Evolutionary conservation across 2,329 filamentous ascomycete species (phyloP), one percentile per base, ranked within the genome.

Genomic region (Fusarium irregulare): DNA sequence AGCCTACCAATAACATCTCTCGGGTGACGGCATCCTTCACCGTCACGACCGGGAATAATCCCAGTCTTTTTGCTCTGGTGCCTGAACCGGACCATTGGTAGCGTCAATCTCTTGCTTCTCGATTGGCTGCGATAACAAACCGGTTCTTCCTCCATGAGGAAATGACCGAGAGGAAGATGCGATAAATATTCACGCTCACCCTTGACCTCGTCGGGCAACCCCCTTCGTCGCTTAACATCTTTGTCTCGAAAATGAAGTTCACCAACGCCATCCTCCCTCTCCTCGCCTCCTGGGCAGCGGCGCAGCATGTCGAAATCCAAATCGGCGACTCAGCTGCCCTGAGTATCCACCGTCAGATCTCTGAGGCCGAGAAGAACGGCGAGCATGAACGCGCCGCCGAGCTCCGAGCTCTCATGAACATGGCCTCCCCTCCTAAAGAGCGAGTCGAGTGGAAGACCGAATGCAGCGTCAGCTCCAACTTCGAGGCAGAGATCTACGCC

Each of bases 401-500:
- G 18, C 27, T 69, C 7, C 18, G 28, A 32, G n/a, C 50, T 4
- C 50, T 50, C 4, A 30, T 59, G 4, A 23, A 28, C 16, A 23
- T 14, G 8, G n/a, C 37, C 3, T 25, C 57, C 6, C 16, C 27
- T 2, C 14, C n/a, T 7, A 9, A 50, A 7, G 53, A 49, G 0
- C 12, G 13, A 3, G 7, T 9, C 1, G 37, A 37, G 2, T 70
- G 67, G 63, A 37, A 56, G 7, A 58, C 44, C 13, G 63, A 71
- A 13, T 71, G 66, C 32, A 41, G 40, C 4, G 41, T 64, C 4
- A 70, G 41, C 16, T 50, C 58, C 11, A 46, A 34, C 4, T 50
- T 70, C 5, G 45, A 71, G 7, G 66, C 55, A 4, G 58, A 70
- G 41, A 67, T 70, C 16, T 70, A 67, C 11, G 34, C 23, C 2